Base-by-base conservation (phyloP, 2,329 filamentous ascomycete species). In the Monosporascus sp. region DNA sequence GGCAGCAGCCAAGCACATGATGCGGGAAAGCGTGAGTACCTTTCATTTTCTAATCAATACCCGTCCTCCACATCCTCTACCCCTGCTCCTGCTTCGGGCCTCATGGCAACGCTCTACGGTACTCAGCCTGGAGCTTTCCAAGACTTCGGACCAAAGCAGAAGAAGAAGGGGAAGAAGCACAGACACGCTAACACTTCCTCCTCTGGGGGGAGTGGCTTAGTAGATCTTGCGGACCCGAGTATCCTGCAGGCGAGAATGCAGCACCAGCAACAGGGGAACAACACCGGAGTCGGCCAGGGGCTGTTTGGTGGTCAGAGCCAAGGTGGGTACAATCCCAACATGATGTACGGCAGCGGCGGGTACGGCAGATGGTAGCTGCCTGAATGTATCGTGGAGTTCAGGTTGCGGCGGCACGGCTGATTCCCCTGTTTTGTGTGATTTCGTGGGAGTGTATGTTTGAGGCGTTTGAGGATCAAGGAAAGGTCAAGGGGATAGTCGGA, bases 121-220 rank as follows among this genome's bases (percentile, higher is more conserved):
- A 81, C 85, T 71, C 88, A 89, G 78, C 79, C 88, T 80, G 89
- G 88, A 80, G 83, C 84, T 77, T 90, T 90, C 79, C 89, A 92
- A 85, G 91, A 96, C 73, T 86, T 87, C 78, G 88, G 88, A 78
- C 87, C 89, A 79, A 95, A 96, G 86, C 91, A 95, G 84, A 96
- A 96, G 88, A 97, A 96, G 85, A 96, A 96, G 90, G 91, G 91
- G 81, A 97, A 96, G 86, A 97, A 97, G 90, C 93, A 97, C 83
- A 95, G 92, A 86, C 92, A 97, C 87, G 93, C 91, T 94, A 96
- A 97, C 90, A 97, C 93, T 93, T 96, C 92, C 89, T 97, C 93
- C 86, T 96, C 91, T 85, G 89, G 89, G 81, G 92, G 91, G 85
- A 90, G 90, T 89, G 92, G 90, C 81, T 85, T 97, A 93, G 92